Evolutionary conservation across 2,329 filamentous ascomycete species (phyloP).

Genomic region (Trichoderma cornu-damae): DNA sequence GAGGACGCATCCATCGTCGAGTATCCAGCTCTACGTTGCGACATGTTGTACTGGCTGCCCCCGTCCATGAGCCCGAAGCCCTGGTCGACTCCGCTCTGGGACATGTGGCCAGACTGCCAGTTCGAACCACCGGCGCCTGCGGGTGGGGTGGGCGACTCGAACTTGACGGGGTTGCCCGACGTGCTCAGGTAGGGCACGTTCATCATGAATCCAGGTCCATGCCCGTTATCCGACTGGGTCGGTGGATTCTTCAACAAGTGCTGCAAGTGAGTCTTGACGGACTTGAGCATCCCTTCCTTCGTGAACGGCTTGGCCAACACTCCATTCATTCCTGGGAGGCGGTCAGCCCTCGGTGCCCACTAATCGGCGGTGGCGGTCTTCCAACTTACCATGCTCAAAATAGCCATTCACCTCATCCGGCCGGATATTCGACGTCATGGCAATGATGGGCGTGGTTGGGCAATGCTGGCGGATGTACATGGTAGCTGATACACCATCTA

Average conservation of each 20-base stretch:
- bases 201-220: slow-evolving; percentile 30
- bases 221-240: slow-evolving; percentile 37
- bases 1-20: slow-evolving; percentile 29
- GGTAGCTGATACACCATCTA: slow-evolving; percentile 92
- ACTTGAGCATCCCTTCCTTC: slow-evolving; percentile 73
- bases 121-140: slow-evolving; percentile 44
- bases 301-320: slow-evolving; percentile 97
- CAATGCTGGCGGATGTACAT: slow-evolving; percentile 88
- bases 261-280: slow-evolving; percentile 84
- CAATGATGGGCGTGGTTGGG: slow-evolving; percentile 79
- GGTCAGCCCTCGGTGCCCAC: slow-evolving; percentile 13
- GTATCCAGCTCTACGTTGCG: slow-evolving; percentile 9
- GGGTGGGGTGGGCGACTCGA: slow-evolving; percentile 53
- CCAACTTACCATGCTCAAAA: slow-evolving; percentile 79
- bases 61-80: slow-evolving; percentile 44
- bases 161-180: slow-evolving; percentile 39
- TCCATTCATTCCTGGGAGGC: slow-evolving; percentile 82
- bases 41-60: slow-evolving; percentile 34
- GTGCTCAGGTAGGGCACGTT: slow-evolving; percentile 35
- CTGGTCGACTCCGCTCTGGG: slow-evolving; percentile 42
- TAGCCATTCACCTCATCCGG: slow-evolving; percentile 96
- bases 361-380: slow-evolving; percentile 16
- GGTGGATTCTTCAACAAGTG: slow-evolving; percentile 69
- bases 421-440: slow-evolving; percentile 98
- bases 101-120: slow-evolving; percentile 49